Evolutionary conservation across 2,329 filamentous ascomycete species (phyloP), one percentile per base, ranked within the genome.

Genomic region (Aphanocladium album): DNA sequence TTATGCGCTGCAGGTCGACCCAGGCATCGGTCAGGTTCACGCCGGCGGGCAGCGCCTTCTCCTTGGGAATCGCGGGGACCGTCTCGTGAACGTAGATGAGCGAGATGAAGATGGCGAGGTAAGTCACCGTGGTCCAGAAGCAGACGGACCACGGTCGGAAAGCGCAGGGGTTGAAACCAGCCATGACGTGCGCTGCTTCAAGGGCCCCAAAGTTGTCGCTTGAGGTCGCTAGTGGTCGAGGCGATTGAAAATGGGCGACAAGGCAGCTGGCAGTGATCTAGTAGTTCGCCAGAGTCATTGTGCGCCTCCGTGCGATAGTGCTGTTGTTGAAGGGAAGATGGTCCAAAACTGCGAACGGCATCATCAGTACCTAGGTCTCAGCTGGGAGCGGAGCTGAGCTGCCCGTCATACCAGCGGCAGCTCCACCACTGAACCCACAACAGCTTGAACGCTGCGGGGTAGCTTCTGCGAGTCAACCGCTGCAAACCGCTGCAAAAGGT

Each of bases 11-110:
- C 35, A 99, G 80, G 71, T 98, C 93, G 14, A 80, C 75, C 93
- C 93, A 98, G 41, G 93, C 91, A 74, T 96, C 87, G 2, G 88
- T 89, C 57, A 98, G 76, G 69, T 96, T 91, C 68, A 96, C 77
- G 19, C 91, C 92, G 9, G 77, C 70, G 82, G 6, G 76, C 76
- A 11, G 75, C 78, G 43, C 81, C 78, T 41, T 51, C 16, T 66
- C 63, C 57, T 79, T 78, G 3, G 71, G 74, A 0, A 90, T 88
- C 54, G 86, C 81, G 21, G 82, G 71, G 5, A 96, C 88, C 30
- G 84, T 84, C 74, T 91, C 87, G 70, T 96, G 90, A 64, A 92
- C 80, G 67, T 88, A 79, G 60, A 95, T 77, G 57, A 93, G 80
- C 62, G 86, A 87, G 46, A 90, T 83, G 69, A 91, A 77, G 52